Evolutionary conservation across 768 basidiomycete species (phyloP), one percentile per base, ranked within the genome.

Genomic region (Suillus ampliporus): DNA sequence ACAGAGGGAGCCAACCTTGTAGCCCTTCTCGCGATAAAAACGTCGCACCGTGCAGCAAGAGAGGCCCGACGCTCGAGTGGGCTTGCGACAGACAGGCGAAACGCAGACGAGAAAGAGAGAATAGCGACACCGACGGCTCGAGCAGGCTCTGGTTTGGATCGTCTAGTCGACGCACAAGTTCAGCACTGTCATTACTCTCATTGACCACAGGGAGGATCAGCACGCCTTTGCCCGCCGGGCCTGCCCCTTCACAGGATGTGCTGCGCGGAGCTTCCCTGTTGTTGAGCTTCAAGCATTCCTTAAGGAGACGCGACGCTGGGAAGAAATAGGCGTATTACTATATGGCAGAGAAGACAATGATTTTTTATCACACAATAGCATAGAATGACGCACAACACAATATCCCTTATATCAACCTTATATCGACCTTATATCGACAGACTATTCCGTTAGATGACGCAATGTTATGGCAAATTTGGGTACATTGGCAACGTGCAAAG

Each of bases 1-100:
- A 60, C 21, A 60, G 48, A 37, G n/a, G 34, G 4, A 7, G 38
- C 23, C 23, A 56, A 28, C 17, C 38, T 40, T 17, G 17, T 26
- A 41, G 23, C 17, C 23, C 54, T 19, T 15, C 53, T 21, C 35
- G 37, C 37, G 23, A 38, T 38, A 10, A 38, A 38, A 64, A 63
- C 52, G 64, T 14, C 8, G 66, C 54, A 21, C 8, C 48, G 43
- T 64, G 10, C 50, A 62, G 63, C 46, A 75, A 72, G 65, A 67
- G 67, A 26, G 63, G 70, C 56, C 74, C 73, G 54, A 78, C 77
- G 2, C 75, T 83, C 14, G 81, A 82, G 64, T 82, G 80, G 81
- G 81, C 81, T 15, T 82, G 81, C 64, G 76, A 80, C 28, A 77
- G 72, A 50, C 74, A 75, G 23, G 65, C 76, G 19, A 80, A 79